phyloP scores from a whole-genome alignment of 1,284 basidiomycete genomes.

The Mrakiaceae sp. region DNA sequence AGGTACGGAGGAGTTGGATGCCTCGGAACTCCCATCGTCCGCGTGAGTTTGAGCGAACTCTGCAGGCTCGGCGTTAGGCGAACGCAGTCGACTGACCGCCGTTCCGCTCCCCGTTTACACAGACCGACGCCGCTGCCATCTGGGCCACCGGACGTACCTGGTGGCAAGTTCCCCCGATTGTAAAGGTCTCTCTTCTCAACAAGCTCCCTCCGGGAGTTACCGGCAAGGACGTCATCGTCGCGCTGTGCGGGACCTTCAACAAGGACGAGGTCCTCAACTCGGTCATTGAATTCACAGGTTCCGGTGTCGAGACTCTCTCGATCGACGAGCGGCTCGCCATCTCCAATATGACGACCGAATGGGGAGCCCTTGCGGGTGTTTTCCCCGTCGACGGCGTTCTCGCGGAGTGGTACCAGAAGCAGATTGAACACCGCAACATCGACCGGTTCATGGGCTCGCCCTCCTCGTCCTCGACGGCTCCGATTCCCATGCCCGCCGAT shows the following conservation, averaged over 20 bases:
- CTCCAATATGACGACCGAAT: constrained; percentile 98
- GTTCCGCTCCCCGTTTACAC: not conserved
- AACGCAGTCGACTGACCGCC: not conserved
- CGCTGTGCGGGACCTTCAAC: constrained; percentile 93
- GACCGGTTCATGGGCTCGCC: constrained; percentile 51
- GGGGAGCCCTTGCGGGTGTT: constrained; percentile 91
- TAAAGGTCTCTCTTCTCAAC: constrained; percentile 86
- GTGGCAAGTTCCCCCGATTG: constrained; percentile 98
- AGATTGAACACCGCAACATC: constrained; percentile 63
- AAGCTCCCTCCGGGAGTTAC: constrained; percentile 77
- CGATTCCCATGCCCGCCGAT: constrained; percentile 26
- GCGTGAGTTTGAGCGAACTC: constrained; percentile 26
- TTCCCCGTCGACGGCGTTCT: constrained; percentile 85
- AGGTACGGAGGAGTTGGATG: constrained; percentile 93
- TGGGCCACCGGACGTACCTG: constrained; percentile 99
- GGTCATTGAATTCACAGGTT: constrained; percentile 97
- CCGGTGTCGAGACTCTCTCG: constrained; percentile 65
- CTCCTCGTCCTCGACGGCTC: constrained; percentile 24
- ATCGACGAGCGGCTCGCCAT: constrained; percentile 94
- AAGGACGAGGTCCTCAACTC: constrained; percentile 94
- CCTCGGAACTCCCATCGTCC: constrained; percentile 90
- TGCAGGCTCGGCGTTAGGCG: not conserved
- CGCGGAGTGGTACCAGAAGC: constrained; percentile 77
- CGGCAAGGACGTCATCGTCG: constrained; percentile 97
- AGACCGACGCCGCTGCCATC: constrained; percentile 72